Evolutionary conservation across 768 basidiomycete species (phyloP).

Genomic region (Phaeolepiota aurea): DNA sequence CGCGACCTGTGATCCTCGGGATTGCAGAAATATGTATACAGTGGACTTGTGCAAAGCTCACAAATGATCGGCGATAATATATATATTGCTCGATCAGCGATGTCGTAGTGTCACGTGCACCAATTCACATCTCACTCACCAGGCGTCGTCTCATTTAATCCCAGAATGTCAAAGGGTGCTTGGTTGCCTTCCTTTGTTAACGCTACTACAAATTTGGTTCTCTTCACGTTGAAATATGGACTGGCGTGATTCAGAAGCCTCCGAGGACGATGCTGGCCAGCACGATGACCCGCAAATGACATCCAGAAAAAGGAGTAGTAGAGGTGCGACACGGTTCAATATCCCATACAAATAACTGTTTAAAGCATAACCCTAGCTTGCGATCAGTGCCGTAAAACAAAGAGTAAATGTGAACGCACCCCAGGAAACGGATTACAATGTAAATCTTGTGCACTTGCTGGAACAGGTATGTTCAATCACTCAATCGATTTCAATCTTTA

Average conservation of each 20-base stretch:
- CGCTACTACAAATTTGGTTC: constrained; percentile 12
- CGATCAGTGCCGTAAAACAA: constrained; percentile 82
- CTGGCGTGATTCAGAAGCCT: constrained; percentile 54
- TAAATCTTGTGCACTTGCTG: constrained; percentile 55
- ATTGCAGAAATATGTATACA: too few species aligned
- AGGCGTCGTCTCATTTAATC: background rate
- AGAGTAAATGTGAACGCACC: constrained; percentile 74
- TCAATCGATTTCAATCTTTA: background rate
- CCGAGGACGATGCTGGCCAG: constrained; percentile 43
- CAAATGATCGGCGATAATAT: background rate
- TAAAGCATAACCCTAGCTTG: constrained; percentile 44
- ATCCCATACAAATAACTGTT: background rate
- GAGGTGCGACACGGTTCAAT: constrained; percentile 31
- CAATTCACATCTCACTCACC: background rate
- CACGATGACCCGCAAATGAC: constrained; percentile 28
- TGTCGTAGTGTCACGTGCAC: constrained; percentile 2
- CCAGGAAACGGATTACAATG: constrained; percentile 38
- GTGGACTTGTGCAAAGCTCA: too few species aligned
- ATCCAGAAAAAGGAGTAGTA: constrained; percentile 54
- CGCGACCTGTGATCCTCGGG: too few species aligned
- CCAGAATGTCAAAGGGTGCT: background rate
- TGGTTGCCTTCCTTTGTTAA: constrained; percentile 10
- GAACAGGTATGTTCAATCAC: constrained; percentile 36
- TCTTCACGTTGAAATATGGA: constrained; percentile 27
- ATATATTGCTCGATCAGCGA: constrained; percentile 1